Percentiles rank a stretch among this genome's conserved stretches.
Conservation (phyloP, 2,329 filamentous ascomycete genomes). For the Colletotrichum kahawae region DNA sequence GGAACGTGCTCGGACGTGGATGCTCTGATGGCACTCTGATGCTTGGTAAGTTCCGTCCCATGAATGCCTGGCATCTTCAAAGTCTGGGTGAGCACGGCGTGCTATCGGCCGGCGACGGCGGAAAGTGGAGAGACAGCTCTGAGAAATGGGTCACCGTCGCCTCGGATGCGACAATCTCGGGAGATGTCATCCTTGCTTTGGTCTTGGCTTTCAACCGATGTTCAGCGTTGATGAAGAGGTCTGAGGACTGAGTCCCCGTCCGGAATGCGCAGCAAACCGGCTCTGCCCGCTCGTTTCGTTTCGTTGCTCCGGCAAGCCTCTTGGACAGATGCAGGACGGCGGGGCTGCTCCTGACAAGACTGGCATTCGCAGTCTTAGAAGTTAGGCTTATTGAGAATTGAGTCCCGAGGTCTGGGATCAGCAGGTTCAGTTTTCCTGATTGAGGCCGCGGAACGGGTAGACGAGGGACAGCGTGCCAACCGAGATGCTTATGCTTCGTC, state of each 20-base stretch:
- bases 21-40: not conserved
- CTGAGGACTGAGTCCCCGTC: constrained; percentile 1
- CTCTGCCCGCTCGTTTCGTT: constrained; percentile 19
- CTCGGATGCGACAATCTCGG: constrained; percentile 3
- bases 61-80: not conserved
- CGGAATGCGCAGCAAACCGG: constrained; percentile 7
- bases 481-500: not conserved
- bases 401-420: not conserved
- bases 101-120: not conserved
- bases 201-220: constrained; percentile 9
- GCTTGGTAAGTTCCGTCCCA: not conserved
- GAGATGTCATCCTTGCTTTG: constrained; percentile 11
- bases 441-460: not conserved
- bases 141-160: not conserved
- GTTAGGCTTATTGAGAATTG: not conserved
- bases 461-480: not conserved
- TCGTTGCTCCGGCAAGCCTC: constrained; percentile 4
- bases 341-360: not conserved
- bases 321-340: not conserved
- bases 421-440: not conserved
- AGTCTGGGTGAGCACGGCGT: not conserved
- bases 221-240: constrained; percentile 10
- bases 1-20: not conserved
- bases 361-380: not conserved
- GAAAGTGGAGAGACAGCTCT: not conserved